A percentile compares a stretch with the other conserved stretches of the same genome.
Evolutionary conservation across 192 early-diverging fungal species (phyloP).

Genomic region (Chytriomyces sp.): DNA sequence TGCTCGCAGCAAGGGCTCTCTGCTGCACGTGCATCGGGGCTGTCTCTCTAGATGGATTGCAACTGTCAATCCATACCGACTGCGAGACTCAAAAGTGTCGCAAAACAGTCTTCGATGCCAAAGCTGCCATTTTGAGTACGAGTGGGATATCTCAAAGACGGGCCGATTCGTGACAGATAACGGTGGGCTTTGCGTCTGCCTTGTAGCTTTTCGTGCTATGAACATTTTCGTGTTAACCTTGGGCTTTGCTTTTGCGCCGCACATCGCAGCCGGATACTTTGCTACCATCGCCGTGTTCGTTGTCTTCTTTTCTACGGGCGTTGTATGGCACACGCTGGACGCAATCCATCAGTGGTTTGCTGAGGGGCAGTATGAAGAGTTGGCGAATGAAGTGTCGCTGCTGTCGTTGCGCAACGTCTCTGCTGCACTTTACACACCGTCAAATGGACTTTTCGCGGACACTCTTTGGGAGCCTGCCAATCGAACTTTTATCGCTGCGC

Average conservation of each 20-base stretch:
- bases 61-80: not conserved
- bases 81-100: too few relatives aligned
- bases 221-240: too few relatives aligned
- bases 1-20: conserved; percentile 17
- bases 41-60: conserved; percentile 5
- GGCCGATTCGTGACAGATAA: not conserved
- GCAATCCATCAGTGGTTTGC: conserved; percentile 18
- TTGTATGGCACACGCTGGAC: conserved; percentile 10
- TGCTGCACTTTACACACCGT: not conserved
- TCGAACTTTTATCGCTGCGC: not conserved
- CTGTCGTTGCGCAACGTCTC: not conserved
- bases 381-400: not conserved
- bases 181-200: not conserved
- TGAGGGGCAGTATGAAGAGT: conserved; percentile 15
- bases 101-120: not conserved
- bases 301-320: not conserved
- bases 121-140: conserved; percentile 9
- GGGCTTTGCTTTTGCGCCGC: not conserved
- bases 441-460: not conserved
- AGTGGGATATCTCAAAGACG: not conserved
- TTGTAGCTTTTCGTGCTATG: too few relatives aligned
- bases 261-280: not conserved
- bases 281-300: not conserved
- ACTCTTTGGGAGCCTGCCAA: not conserved
- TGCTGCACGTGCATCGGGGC: conserved; percentile 4